Conservation (phyloP, 371 early-diverging fungal species). For the Mortierella sp. region DNA sequence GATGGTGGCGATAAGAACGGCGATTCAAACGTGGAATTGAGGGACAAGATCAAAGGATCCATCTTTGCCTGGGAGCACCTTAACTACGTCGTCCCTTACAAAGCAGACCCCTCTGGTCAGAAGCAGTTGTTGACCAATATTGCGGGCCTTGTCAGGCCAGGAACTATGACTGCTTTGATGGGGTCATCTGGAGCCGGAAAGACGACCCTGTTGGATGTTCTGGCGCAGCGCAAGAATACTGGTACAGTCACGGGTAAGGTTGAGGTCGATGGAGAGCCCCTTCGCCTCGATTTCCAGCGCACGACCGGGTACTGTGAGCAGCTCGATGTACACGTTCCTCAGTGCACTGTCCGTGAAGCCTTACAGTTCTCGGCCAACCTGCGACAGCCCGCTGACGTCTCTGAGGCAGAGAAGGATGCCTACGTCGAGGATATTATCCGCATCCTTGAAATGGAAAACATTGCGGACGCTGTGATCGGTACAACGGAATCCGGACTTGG, state of each 20-base stretch:
- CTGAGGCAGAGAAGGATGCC: constrained; percentile 71
- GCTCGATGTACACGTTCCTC: constrained; percentile 81
- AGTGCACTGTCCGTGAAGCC: constrained; percentile 67
- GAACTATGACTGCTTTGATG: constrained; percentile 84
- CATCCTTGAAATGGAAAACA: constrained; percentile 72
- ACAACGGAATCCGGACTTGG: constrained; percentile 60
- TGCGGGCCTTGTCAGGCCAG: constrained; percentile 65
- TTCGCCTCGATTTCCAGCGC: constrained; percentile 70
- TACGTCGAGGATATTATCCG: constrained; percentile 78
- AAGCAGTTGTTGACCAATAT: constrained; percentile 57
- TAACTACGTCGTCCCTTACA: constrained; percentile 55
- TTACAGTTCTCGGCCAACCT: constrained; percentile 79
- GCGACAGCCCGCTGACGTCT: constrained; percentile 71
- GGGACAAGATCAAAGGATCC: constrained; percentile 54
- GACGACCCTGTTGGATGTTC: constrained; percentile 86
- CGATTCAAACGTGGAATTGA: constrained; percentile 22
- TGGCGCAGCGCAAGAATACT: constrained; percentile 82
- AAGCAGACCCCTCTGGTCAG: constrained; percentile 46
- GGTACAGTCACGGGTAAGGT: constrained; percentile 79
- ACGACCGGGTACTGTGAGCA: constrained; percentile 88
- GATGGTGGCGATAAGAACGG: constrained; percentile 4
- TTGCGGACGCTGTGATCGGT: constrained; percentile 71
- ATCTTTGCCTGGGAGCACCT: constrained; percentile 58
- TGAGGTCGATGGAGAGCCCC: constrained; percentile 42
- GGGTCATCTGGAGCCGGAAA: constrained; percentile 92